Percentiles rank a stretch among this genome's conserved stretches.
phyloP scores from a whole-genome alignment of 495 filamentous ascomycete species.

The Neurospora tetrasperma region DNA sequence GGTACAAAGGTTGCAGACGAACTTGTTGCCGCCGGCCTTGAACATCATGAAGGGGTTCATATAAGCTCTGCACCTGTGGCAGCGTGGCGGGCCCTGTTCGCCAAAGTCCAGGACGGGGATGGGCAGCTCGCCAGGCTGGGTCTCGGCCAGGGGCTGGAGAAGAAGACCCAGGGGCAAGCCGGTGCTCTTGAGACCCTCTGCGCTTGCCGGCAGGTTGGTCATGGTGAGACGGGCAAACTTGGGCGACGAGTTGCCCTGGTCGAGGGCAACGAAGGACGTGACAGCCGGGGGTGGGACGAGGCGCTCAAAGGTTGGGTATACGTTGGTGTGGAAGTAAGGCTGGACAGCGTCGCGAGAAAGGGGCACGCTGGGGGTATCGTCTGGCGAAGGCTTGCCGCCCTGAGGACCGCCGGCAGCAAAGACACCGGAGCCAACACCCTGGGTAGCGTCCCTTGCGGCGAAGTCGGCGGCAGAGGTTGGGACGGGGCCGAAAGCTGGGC shows the following conservation, averaged over 20 bases:
- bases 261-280: conserved; percentile 83
- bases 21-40: conserved; percentile 84
- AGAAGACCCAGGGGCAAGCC: conserved; percentile 78
- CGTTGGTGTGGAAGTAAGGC: conserved; percentile 72
- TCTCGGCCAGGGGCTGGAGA: conserved; percentile 76
- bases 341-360: conserved; percentile 70
- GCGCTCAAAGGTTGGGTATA: conserved; percentile 90
- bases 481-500: conserved; percentile 47
- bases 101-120: conserved; percentile 95
- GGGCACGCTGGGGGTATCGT: conserved; percentile 89
- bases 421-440: conserved; percentile 17
- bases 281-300: conserved; percentile 81
- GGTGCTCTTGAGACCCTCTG: conserved; percentile 69
- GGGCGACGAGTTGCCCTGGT: conserved; percentile 95
- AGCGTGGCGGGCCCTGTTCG: conserved; percentile 81
- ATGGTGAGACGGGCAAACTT: conserved; percentile 86
- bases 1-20: conserved; percentile 96
- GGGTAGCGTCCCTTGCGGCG: conserved; percentile 37
- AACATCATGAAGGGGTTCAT: conserved; percentile 99
- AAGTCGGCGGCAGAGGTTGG: conserved; percentile 46
- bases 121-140: conserved; percentile 74
- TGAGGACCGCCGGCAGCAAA: conserved; percentile 26
- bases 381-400: conserved; percentile 66
- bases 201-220: conserved; percentile 78
- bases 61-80: conserved; percentile 87